Conservation (phyloP, 1,139 yeast genomes). For the Scheffersomyces quercinus region DNA sequence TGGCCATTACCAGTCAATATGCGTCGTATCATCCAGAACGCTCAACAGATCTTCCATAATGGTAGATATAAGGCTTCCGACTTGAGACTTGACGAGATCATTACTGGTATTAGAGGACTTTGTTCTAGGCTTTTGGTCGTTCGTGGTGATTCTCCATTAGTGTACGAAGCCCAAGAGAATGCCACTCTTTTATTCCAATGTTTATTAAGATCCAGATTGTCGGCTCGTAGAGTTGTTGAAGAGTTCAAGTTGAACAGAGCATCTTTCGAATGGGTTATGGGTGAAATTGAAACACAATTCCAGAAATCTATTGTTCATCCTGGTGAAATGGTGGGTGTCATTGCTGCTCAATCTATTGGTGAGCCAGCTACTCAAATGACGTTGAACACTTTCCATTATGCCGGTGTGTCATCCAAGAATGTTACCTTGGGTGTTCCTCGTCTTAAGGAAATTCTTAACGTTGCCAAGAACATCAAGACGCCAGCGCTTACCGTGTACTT, state of each 20-base stretch:
- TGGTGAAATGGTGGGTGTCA: conserved; percentile 99
- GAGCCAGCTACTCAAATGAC: conserved; percentile 99
- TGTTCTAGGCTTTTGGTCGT: conserved; percentile 70
- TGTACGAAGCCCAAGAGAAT: conserved; percentile 86
- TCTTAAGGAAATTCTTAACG: conserved; percentile 97
- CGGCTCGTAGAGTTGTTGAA: conserved; percentile 87
- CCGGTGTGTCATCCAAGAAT: conserved; percentile 99
- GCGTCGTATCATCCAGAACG: conserved; percentile 94
- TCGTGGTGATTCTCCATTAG: conserved; percentile 76
- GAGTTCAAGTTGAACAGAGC: conserved; percentile 83
- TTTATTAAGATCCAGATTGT: conserved; percentile 86
- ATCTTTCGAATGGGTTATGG: conserved; percentile 95
- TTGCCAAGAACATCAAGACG: conserved; percentile 97
- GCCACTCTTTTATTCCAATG: conserved; percentile 91
- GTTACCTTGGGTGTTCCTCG: conserved; percentile 99
- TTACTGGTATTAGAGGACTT: conserved; percentile 69
- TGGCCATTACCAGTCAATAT: conserved; percentile 99
- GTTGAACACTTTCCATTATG: conserved; percentile 98
- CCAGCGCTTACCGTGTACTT: conserved; percentile 94
- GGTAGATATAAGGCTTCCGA: conserved; percentile 92
- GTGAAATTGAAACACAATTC: conserved; percentile 92
- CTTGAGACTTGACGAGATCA: conserved; percentile 78
- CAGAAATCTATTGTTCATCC: conserved; percentile 93
- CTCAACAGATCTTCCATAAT: conserved; percentile 94
- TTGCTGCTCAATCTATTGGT: conserved; percentile 99